Base-by-base conservation (phyloP, 768 basidiomycete species). In the Macrolepiota fuliginosa region DNA sequence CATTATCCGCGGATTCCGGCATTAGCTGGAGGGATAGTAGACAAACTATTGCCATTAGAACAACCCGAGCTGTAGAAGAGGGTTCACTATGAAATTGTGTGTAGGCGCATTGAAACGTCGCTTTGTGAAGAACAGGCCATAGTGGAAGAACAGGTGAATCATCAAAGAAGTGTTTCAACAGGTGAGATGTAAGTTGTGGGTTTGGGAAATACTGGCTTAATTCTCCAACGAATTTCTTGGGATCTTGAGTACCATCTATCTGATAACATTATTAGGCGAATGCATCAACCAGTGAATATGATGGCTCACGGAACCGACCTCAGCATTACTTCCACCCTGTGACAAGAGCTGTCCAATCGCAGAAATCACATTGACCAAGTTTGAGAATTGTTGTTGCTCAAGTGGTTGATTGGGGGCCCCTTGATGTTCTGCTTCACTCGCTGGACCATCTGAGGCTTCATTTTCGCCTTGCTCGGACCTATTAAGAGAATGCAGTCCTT, bases 21-120 rank as follows among this genome's bases (percentile, higher is more conserved):
- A 68, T 62, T 55, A 65, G 63, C 54, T 68, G 67, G 9, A 68
- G 46, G 19, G 67, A 66, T 13, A 63, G 51, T n/a, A 63, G 50
- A 50, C 65, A 62, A 6, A 67, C 53, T 5, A 61, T 65, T 13
- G 66, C 63, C 29, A 67, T 25, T 32, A 67, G 51, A 15, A 58
- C 56, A 36, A 62, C 47, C 29, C 64, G 62, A 57, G 63, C 61
- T 22, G 64, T 54, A 9, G 66, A 51, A 13, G 66, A 63, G 11
- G 25, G n/a, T 42, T 25, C 39, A 10, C 5, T 29, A 22, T 42
- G 37, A 17, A 42, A 27, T 19, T 50, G 66, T 32, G 27, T 49
- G 47, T 45, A 52, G 40, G 49, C 60, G 47, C 13, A 40, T 55
- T 47, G 62, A 61, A 67, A 65, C 39, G 58, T 54, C 2, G 63